Evolutionary conservation across 208 protist genomes (phyloP), one percentile per base, ranked within the genome.

Genomic region (Acanthamoeba sp.): DNA sequence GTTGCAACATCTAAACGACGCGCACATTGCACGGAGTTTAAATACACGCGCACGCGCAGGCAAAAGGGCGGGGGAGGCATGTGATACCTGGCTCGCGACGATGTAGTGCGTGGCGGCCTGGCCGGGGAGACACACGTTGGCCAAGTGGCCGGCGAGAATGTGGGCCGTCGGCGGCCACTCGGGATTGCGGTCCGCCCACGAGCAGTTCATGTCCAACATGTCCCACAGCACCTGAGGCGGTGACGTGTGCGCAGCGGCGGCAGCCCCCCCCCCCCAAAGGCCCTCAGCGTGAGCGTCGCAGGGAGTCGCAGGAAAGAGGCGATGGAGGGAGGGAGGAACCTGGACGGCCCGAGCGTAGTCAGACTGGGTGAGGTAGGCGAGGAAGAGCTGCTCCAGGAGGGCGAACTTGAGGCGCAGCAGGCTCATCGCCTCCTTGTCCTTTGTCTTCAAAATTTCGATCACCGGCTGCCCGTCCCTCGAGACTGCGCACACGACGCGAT

Each of bases 61-160:
- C n/a, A n/a, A n/a, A n/a, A n/a, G n/a, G n/a, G n/a, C n/a, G 27
- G 20, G 14, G 62, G 14, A 71, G 29, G 6, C 29, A 6, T 73
- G 16, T 2, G 20, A n/a, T 12, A 73, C 29, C 64, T 73, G 64
- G n/a, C 64, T 36, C 12, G n/a, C 64, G 12, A 73, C 18, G 64
- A 73, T 73, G 34, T 73, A 73, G 64, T 73, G 64, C 16, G 64
- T 42, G 27, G 64, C 64, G 4, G 64, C 64, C 64, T 73, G n/a
- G 4, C 38, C 64, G 64, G 64, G 64, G 34, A n/a, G 18, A 27
- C 64, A 73, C 27, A 73, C 27, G 34, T 1, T 73, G 64, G 64
- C 64, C 64, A 73, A n/a, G 34, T 73, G 64, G 6, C 64, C 64
- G 18, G 64, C 64, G 34, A 73, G 64, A 2, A 73, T 7, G 64